Base-by-base conservation (phyloP, 345 rosid genomes). In the Populus deltoides region DNA sequence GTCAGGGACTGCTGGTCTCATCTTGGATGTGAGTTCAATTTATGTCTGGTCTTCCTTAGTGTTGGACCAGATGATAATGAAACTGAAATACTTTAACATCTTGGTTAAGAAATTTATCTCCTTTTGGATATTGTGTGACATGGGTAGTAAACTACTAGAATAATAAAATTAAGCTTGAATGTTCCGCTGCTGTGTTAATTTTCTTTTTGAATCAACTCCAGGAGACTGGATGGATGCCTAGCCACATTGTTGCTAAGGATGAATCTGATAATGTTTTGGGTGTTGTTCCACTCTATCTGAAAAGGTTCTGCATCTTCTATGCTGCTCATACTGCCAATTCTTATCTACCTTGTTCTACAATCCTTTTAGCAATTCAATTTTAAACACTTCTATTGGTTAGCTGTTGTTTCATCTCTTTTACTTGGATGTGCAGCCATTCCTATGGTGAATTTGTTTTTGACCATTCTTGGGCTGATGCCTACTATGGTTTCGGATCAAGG, bases 381-480 rank as follows among this genome's bases (percentile, higher is more conserved):
- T 71, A 59, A 51, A 29, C 65, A 7, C 35, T 35, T 73, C 73
- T 55, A 16, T 4, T 74, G 15, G 57, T 63, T 68, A 55, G 67
- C 74, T 71, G 49, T 55, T 73, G 67, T 85, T 80, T 86, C 55
- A 78, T 82, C 36, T 73, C 53, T 59, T 72, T 71, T 81, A 47
- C 70, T 79, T 86, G 74, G 36, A 51, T 86, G 18, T 75, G 81
- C 93, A 94, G 98, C 83, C 98, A 95, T 79, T 95, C 99, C 10
- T 87, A 90, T 62, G 99, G 99, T 12, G 99, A 95, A 89, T 95
- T 90, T 87, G 99, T 93, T 82, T 95, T 95, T 67, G 98, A 95
- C 82, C 90, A 95, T 87, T 83, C 97, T 55, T 93, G 99, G 99
- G 98, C 97, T 25, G 98, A 93, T 79, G 99, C 99, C 29, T 95